These are phyloP conservation scores for Cladophialophora yegresii DNA, from an alignment of 2,329 filamentous ascomycete genomes.

Conservation along the genomic window DNA sequence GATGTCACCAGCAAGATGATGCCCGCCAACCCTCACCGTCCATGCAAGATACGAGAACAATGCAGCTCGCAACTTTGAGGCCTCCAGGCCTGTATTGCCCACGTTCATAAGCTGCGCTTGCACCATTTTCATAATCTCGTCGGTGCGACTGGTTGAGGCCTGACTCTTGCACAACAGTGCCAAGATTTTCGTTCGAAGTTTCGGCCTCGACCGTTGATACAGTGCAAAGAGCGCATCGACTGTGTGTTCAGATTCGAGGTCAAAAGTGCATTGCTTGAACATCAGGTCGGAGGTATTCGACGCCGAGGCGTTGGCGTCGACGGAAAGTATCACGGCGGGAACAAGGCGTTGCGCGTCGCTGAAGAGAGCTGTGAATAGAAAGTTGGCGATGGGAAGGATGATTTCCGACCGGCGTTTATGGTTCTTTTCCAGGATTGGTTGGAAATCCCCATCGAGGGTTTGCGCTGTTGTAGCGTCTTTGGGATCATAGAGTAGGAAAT, in stretches of 20 bases:
- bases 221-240: constrained; percentile 69
- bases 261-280: constrained; percentile 71
- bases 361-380: constrained; percentile 85
- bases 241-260: constrained; percentile 67
- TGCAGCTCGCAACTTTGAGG: constrained; percentile 75
- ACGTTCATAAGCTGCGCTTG: constrained; percentile 59
- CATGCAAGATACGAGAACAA: constrained; percentile 86
- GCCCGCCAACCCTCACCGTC: constrained; percentile 71
- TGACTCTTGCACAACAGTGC: constrained; percentile 74
- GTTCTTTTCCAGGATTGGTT: constrained; percentile 42
- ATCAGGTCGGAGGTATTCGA: constrained; percentile 85
- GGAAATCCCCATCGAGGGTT: constrained; percentile 39
- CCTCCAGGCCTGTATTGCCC: constrained; percentile 66
- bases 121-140: constrained; percentile 69
- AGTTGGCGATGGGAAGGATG: constrained; percentile 56
- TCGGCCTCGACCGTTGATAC: constrained; percentile 70
- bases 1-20: constrained; percentile 59
- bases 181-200: constrained; percentile 77
- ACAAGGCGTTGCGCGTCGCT: constrained; percentile 79
- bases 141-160: constrained; percentile 68
- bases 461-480: constrained; percentile 38
- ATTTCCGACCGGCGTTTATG: constrained; percentile 37
- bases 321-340: constrained; percentile 78
- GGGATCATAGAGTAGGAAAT: constrained; percentile 70
- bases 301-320: constrained; percentile 78